Conservation (phyloP, 768 basidiomycete genomes). For the Suillus plorans region DNA sequence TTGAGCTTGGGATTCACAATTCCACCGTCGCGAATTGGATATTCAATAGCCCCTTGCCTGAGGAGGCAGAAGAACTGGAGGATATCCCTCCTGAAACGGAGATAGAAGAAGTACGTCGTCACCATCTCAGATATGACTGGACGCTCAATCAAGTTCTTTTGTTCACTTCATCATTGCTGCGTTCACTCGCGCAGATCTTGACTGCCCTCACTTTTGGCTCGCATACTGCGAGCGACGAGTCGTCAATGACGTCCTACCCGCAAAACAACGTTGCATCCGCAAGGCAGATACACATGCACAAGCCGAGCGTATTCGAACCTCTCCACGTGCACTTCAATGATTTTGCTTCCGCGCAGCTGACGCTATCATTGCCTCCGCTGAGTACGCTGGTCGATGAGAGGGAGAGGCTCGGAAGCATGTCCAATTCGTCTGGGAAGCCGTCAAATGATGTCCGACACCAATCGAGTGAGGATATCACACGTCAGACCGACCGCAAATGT, state of each 20-base stretch:
- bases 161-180: conserved; percentile 3
- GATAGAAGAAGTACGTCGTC: conserved; percentile 30
- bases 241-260: conserved; percentile 32
- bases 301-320: conserved; percentile 27
- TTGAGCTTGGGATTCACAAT: conserved; percentile 64
- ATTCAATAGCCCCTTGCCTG: conserved; percentile 59
- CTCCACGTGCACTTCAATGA: conserved; percentile 32
- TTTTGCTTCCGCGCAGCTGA: conserved; percentile 30
- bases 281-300: conserved; percentile 26
- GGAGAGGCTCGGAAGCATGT: neutral
- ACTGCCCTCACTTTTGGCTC: conserved; percentile 39
- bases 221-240: conserved; percentile 44
- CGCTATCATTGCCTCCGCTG: conserved; percentile 25
- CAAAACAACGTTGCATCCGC: conserved; percentile 17
- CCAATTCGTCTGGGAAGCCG: conserved; percentile 5
- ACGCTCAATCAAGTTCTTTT: neutral
- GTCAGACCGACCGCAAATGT: conserved; percentile 8
- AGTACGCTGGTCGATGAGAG: neutral
- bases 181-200: conserved; percentile 15
- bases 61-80: conserved; percentile 51
- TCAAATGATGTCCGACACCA: conserved; percentile 15
- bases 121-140: neutral
- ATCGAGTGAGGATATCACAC: conserved; percentile 23
- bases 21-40: conserved; percentile 69
- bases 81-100: conserved; percentile 17